Percentiles rank a stretch among this genome's conserved stretches.
These are phyloP conservation scores for Saccharum spontaneum DNA, from an alignment of 176 grass and related monocot genomes.

Conservation along the genomic window DNA sequence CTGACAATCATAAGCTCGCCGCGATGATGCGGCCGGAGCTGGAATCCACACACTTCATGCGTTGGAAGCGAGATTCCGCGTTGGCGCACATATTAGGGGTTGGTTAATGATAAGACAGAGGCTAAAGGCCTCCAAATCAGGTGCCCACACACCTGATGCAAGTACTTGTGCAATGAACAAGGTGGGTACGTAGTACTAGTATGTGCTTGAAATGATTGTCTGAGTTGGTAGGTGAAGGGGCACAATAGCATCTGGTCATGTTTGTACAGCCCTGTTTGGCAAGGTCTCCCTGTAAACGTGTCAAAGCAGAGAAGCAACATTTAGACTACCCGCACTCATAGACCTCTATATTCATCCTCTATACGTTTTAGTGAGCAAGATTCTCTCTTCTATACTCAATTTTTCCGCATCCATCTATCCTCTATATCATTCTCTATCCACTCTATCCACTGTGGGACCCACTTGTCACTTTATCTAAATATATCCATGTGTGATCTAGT, in stretches of 20 bases:
- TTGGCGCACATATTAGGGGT: conserved; percentile 21
- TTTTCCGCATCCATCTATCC: too few relatives aligned
- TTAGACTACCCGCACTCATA: too few relatives aligned
- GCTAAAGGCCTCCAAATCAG: conserved; percentile 22
- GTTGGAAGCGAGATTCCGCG: conserved; percentile 41
- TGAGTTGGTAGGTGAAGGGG: not conserved
- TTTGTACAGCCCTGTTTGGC: not conserved
- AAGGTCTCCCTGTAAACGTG: too few relatives aligned
- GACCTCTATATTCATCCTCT: too few relatives aligned
- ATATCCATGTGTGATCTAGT: too few relatives aligned
- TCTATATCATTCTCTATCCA: too few relatives aligned
- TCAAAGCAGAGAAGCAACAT: too few relatives aligned
- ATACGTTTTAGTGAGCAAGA: too few relatives aligned
- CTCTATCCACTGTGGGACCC: too few relatives aligned
- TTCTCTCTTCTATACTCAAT: too few relatives aligned
- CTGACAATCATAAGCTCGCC: conserved; percentile 23
- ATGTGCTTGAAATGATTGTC: conserved; percentile 2
- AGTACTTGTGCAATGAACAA: conserved; percentile 17
- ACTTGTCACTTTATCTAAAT: too few relatives aligned
- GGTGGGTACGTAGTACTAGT: not conserved
- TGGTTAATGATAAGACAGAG: not conserved
- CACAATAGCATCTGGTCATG: not conserved
- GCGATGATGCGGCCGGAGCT: conserved; percentile 17
- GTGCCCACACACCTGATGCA: conserved; percentile 23
- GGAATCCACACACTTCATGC: conserved; percentile 21